Conservation (phyloP, 2,329 filamentous ascomycete species). For the Xylariaceae sp. region DNA sequence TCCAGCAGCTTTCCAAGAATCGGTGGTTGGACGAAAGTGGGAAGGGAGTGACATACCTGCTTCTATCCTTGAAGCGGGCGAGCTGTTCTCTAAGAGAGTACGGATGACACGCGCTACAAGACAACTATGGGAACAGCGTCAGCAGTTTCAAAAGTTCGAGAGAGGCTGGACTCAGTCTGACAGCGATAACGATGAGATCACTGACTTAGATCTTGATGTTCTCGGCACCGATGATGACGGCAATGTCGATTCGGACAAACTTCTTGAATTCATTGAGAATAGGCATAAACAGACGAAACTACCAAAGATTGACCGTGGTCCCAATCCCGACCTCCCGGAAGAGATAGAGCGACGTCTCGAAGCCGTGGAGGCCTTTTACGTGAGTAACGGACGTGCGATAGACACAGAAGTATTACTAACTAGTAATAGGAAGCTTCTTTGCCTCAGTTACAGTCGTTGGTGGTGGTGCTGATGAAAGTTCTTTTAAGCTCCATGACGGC, state of each 20-base stretch:
- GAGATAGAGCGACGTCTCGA: constrained; percentile 63
- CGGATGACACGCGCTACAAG: constrained; percentile 86
- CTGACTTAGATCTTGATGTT: constrained; percentile 37
- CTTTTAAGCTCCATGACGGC: constrained; percentile 83
- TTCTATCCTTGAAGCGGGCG: constrained; percentile 90
- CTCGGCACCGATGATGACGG: constrained; percentile 24
- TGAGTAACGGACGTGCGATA: constrained; percentile 44
- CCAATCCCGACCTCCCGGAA: constrained; percentile 44
- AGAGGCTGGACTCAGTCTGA: constrained; percentile 70
- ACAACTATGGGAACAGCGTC: constrained; percentile 91
- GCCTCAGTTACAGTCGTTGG: constrained; percentile 83
- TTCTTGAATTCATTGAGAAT: constrained; percentile 39
- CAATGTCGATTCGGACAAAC: constrained; percentile 36
- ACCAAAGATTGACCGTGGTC: constrained; percentile 45
- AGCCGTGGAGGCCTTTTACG: constrained; percentile 79
- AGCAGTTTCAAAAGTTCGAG: constrained; percentile 86
- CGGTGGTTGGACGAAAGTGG: constrained; percentile 78
- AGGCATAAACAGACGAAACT: constrained; percentile 40
- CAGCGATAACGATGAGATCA: constrained; percentile 30
- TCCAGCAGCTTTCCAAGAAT: constrained; percentile 70
- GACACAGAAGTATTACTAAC: constrained; percentile 14
- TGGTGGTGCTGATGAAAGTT: constrained; percentile 87
- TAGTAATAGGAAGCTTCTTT: constrained; percentile 62
- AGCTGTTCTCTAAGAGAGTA: constrained; percentile 84
- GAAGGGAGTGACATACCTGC: constrained; percentile 90